Evolutionary conservation across 2,329 filamentous ascomycete genomes (phyloP).

Genomic region (Apiospora sp.): DNA sequence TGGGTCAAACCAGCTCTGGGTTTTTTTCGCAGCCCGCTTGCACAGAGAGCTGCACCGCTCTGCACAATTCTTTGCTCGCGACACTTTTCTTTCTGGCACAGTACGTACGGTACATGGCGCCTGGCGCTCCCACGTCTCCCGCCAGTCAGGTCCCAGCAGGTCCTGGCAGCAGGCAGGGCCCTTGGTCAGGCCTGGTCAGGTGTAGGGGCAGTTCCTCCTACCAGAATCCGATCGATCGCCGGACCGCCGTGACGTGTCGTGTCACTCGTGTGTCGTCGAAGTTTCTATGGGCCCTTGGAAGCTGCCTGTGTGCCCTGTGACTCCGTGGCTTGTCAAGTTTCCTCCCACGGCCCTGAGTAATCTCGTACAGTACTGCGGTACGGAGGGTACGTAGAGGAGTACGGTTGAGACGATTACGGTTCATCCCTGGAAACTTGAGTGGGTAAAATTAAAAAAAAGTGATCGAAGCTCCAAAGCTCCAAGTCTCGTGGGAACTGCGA

Average conservation of each 20-base stretch:
- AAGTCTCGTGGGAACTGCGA: not conserved
- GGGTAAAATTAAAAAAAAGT: not conserved
- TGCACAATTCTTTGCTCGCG: not conserved
- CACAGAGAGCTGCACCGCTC: not conserved
- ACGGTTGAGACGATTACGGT: constrained; percentile 7
- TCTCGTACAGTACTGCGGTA: constrained; percentile 5
- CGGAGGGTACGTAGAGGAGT: too few species aligned
- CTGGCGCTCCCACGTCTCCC: constrained; percentile 9
- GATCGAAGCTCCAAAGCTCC: not conserved
- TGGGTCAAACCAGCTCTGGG: constrained; percentile 18
- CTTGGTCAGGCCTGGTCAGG: not conserved
- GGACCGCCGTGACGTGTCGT: constrained; percentile 21
- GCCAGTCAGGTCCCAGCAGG: not conserved
- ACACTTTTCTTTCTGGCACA: not conserved
- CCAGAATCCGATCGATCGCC: constrained; percentile 16
- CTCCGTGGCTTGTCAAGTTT: not conserved
- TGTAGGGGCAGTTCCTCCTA: not conserved
- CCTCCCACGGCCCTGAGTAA: not conserved
- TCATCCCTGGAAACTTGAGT: constrained; percentile 16
- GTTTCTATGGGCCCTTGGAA: not conserved
- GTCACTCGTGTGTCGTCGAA: constrained; percentile 17
- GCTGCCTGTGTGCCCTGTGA: constrained; percentile 1
- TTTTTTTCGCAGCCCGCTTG: not conserved
- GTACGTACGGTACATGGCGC: not conserved
- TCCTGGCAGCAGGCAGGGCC: too few species aligned